These are phyloP conservation scores for Fusarium goolgardi DNA, from an alignment of 2,329 filamentous ascomycete species.

Conservation along the genomic window DNA sequence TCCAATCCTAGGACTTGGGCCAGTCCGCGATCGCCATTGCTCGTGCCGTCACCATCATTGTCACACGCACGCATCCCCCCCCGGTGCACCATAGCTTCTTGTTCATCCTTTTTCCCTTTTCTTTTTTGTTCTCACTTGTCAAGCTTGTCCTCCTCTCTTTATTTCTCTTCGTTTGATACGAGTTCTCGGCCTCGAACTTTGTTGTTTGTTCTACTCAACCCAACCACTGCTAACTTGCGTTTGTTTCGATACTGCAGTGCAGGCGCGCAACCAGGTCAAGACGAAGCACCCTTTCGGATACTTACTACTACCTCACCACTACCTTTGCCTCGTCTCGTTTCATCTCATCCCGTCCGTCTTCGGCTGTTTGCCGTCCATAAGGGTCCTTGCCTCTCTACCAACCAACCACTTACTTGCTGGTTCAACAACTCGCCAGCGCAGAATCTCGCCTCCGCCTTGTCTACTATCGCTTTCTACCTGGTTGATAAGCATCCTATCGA, in stretches of 20 bases:
- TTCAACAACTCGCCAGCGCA: constrained; percentile 30
- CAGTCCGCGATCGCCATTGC: constrained; percentile 38
- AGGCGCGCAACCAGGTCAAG: constrained; percentile 41
- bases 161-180: constrained; percentile 16
- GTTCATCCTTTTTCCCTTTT: constrained; percentile 23
- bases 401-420: constrained; percentile 35
- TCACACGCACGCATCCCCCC: constrained; percentile 39
- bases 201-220: constrained; percentile 23
- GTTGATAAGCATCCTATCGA: constrained; percentile 28
- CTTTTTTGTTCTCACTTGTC: constrained; percentile 19
- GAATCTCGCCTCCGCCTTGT: constrained; percentile 18
- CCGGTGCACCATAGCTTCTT: constrained; percentile 20
- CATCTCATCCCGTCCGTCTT: constrained; percentile 32
- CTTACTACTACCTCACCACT: constrained; percentile 44
- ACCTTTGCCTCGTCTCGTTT: constrained; percentile 38
- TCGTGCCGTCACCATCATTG: constrained; percentile 41
- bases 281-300: constrained; percentile 50
- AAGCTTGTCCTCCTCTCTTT: constrained; percentile 22
- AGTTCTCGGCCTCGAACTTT: constrained; percentile 15
- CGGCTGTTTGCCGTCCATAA: constrained; percentile 30
- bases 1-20: constrained; percentile 10
- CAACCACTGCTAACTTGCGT: constrained; percentile 39
- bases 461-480: constrained; percentile 25
- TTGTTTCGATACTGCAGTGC: constrained; percentile 42
- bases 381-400: constrained; percentile 43